Percentiles rank a stretch among this genome's conserved stretches.
Evolutionary conservation across 1,284 basidiomycete genomes (phyloP).

Genomic region (Golubevia pallescens): DNA sequence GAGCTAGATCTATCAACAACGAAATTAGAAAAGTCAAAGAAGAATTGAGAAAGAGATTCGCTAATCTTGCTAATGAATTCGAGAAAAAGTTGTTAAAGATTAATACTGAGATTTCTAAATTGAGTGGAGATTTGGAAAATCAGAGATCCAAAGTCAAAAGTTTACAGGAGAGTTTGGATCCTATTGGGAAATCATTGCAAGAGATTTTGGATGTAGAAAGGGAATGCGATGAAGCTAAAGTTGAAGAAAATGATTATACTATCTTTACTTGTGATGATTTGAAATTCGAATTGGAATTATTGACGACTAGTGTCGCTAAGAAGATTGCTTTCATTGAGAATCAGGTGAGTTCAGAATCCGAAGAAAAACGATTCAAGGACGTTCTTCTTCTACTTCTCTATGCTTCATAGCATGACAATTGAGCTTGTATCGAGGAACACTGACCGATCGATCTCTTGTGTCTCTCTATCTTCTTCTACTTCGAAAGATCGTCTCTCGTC

Average conservation of each 20-base stretch:
- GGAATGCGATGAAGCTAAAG: slow-evolving; percentile 85
- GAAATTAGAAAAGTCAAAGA: slow-evolving; percentile 77
- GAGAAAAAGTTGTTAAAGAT: slow-evolving; percentile 66
- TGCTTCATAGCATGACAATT: not conserved
- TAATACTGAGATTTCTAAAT: slow-evolving; percentile 24
- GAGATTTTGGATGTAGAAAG: slow-evolving; percentile 43
- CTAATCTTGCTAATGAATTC: slow-evolving; percentile 82
- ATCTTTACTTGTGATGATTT: slow-evolving; percentile 89
- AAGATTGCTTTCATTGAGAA: slow-evolving; percentile 96
- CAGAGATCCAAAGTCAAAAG: slow-evolving; percentile 30
- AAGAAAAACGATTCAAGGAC: too few relatives aligned
- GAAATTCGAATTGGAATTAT: slow-evolving; percentile 83
- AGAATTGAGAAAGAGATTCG: slow-evolving; percentile 79
- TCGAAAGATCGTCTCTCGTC: slow-evolving; percentile 91
- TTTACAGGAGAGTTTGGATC: slow-evolving; percentile 25
- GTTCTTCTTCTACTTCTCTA: not conserved
- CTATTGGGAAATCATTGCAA: slow-evolving; percentile 24
- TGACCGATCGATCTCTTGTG: too few relatives aligned
- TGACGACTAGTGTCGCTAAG: slow-evolving; percentile 81
- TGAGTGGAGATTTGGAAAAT: slow-evolving; percentile 42
- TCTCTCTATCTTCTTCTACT: too few relatives aligned
- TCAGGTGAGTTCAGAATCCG: slow-evolving; percentile 73
- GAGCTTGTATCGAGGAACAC: too few relatives aligned
- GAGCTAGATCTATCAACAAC: slow-evolving; percentile 85
- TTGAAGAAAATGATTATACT: slow-evolving; percentile 96